Conservation (phyloP, 495 filamentous ascomycete genomes). For the Rhypophila decipiens region DNA sequence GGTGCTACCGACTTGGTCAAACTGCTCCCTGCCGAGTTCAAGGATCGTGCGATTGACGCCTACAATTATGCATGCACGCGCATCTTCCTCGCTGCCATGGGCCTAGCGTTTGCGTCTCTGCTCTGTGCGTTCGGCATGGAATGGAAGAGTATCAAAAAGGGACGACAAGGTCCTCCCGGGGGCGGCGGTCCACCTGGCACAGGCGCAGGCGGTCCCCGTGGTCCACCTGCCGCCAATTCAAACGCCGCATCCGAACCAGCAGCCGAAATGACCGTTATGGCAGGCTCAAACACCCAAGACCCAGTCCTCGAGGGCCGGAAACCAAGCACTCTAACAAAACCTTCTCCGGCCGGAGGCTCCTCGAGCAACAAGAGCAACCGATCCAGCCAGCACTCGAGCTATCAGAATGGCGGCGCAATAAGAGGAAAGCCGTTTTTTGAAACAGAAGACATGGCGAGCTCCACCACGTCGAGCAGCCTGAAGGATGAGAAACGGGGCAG, state of each 20-base stretch:
- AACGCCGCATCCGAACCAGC: neutral
- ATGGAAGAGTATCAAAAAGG: slow-evolving; percentile 55
- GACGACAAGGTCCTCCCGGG: slow-evolving; percentile 9
- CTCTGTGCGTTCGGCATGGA: slow-evolving; percentile 51
- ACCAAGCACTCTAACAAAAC: neutral
- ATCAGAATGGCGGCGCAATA: neutral
- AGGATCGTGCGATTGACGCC: slow-evolving; percentile 34
- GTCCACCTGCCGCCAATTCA: neutral
- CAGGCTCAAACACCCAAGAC: neutral
- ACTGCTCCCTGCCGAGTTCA: slow-evolving; percentile 36
- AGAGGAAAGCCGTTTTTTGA: neutral
- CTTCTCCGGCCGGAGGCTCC: neutral
- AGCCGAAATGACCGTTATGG: neutral
- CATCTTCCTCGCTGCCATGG: slow-evolving; percentile 48
- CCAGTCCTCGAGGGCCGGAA: neutral
- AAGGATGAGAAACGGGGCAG: neutral
- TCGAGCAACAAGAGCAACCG: neutral
- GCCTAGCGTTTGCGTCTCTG: slow-evolving; percentile 46
- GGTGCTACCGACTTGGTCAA: slow-evolving; percentile 53
- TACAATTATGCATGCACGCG: slow-evolving; percentile 54
- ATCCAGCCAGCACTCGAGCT: neutral
- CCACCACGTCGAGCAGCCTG: neutral
- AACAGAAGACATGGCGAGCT: neutral
- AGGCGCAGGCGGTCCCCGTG: slow-evolving; percentile 13
- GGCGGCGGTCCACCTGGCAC: neutral